Evolutionary conservation across 768 basidiomycete species (phyloP), one percentile per base, ranked within the genome.

Genomic region (Chalciporus pseudorubinellus): DNA sequence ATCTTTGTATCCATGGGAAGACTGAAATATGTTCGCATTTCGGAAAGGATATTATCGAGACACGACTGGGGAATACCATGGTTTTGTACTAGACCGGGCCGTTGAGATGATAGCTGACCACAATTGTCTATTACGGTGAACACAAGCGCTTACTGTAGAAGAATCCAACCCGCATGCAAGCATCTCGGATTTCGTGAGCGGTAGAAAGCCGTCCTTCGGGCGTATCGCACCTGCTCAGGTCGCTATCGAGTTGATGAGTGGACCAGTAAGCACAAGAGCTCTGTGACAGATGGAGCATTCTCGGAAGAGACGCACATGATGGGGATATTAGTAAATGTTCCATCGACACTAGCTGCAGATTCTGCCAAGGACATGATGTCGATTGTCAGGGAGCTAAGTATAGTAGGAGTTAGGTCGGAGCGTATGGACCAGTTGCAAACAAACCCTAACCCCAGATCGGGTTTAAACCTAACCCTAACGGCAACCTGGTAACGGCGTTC

Each of bases 121-220:
- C 3, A 7, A 19, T 21, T 4, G 16, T 22, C 39, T 29, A 18
- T 26, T 20, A 26, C 18, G 34, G 36, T n/a, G 47, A 52, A 9
- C 34, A 48, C 3, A 5, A 22, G 28, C 14, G 8, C 72, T 19
- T 56, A 87, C 87, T 80, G 60, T 93, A 94, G 66, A 94, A 89
- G 65, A 95, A 93, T 1, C 92, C 92, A 6, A 89, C 89, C 46
- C 81, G 77, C 49, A 89, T 82, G 57, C 89, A 92, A 0, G 92
- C 91, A 57, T 87, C 77, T 47, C 85, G 75, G 39, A 94, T 77
- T 56, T 80, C 68, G 20, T 70, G 61, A 0, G 83, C 88, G 1
- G 92, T 67, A 2, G 63, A 67, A 46, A 64, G 61, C 38, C 79
- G 75, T 20, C 70, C 64, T 28, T 68, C 59, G 18, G 49, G 53